phyloP scores from a whole-genome alignment of 2,329 filamentous ascomycete species.

The Aspergillus brunneoviolaceus region DNA sequence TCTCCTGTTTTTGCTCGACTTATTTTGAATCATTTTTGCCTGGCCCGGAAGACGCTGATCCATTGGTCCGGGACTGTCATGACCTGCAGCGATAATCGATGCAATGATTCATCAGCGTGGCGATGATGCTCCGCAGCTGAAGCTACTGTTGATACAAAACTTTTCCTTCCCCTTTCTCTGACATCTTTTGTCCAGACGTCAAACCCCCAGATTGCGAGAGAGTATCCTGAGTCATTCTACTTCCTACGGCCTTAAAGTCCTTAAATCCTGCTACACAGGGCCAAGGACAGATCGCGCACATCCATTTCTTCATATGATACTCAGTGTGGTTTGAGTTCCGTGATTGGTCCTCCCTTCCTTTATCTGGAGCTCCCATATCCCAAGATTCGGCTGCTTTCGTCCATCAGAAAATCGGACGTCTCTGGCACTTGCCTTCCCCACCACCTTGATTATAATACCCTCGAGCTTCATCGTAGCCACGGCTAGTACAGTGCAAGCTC shows the following conservation, averaged over 20 bases:
- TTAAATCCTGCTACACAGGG: constrained; percentile 18
- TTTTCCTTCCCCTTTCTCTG: constrained; percentile 8
- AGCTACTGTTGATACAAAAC: constrained; percentile 19
- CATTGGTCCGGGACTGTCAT: not conserved
- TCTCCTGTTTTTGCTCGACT: not conserved
- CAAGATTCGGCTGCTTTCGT: constrained; percentile 16
- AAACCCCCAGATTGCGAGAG: not conserved
- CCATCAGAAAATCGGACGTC: constrained; percentile 13
- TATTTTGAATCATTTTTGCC: constrained; percentile 12
- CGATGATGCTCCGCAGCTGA: constrained; percentile 1
- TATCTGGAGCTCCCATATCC: constrained; percentile 9
- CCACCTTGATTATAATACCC: not conserved
- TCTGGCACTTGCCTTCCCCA: not conserved
- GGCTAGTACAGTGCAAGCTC: not conserved
- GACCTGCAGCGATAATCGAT: not conserved
- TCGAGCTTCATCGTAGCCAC: not conserved
- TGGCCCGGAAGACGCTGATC: constrained; percentile 1
- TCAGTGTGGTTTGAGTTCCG: constrained; percentile 6
- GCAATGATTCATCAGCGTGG: constrained; percentile 2
- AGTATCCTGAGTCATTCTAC: not conserved
- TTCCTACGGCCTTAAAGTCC: not conserved
- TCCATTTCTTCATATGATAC: constrained; percentile 22
- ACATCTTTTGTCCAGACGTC: constrained; percentile 5
- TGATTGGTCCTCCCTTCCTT: constrained; percentile 16
- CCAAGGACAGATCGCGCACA: constrained; percentile 14